Evolutionary conservation across 257 asterid genomes (phyloP).

Genomic region (Capsicum rhomboideum): DNA sequence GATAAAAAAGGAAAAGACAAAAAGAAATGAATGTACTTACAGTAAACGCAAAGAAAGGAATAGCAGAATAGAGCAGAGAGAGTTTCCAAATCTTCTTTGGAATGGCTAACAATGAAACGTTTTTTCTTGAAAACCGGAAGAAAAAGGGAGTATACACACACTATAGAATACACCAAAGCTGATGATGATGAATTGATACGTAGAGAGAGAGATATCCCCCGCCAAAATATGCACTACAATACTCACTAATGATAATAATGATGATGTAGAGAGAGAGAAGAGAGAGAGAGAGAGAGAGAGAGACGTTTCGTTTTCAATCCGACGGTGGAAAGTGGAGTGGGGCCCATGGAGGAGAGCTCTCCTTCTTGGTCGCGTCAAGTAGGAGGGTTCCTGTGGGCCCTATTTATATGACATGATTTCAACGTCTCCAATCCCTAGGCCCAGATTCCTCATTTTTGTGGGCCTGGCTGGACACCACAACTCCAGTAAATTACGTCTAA

Average conservation of each 20-base stretch:
- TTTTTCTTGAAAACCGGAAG: slow-evolving; percentile 31
- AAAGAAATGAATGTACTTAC: slow-evolving; percentile 34
- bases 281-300: neutral
- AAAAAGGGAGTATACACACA: no score
- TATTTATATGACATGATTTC: neutral
- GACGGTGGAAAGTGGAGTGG: slow-evolving; percentile 25
- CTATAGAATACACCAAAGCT: no score
- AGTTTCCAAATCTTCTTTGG: slow-evolving; percentile 27
- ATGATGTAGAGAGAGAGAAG: slow-evolving; percentile 11
- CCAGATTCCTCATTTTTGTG: no score
- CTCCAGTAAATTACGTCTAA: no score
- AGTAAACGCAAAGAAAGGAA: slow-evolving; percentile 55
- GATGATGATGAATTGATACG: neutral
- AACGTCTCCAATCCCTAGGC: no score
- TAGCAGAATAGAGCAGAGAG: slow-evolving; percentile 32
- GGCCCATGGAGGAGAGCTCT: neutral
- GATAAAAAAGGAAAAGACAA: neutral
- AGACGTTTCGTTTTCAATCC: slow-evolving; percentile 28
- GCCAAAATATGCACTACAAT: slow-evolving; percentile 4
- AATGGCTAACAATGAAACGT: slow-evolving; percentile 14
- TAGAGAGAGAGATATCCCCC: slow-evolving; percentile 23
- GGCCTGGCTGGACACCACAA: no score
- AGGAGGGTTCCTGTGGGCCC: slow-evolving; percentile 9
- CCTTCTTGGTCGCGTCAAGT: no score
- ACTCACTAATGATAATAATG: neutral